These are phyloP conservation scores for Isabelozyma pseudorhagii DNA, from an alignment of 805 yeast genomes.

Conservation along the genomic window DNA sequence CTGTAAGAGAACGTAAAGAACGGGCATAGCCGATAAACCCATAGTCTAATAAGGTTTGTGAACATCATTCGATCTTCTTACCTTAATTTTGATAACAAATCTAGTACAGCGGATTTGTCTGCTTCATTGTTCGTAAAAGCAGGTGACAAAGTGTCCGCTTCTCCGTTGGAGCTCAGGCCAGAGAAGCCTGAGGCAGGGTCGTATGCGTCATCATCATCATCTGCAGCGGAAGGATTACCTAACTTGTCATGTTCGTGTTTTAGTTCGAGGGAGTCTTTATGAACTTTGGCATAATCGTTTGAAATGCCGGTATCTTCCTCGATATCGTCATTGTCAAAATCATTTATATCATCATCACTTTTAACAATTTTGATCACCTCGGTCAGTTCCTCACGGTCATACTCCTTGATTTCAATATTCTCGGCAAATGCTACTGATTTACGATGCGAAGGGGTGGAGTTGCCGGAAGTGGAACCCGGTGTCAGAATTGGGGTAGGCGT, in stretches of 20 bases:
- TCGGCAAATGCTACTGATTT: constrained; percentile 40
- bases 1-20: no score
- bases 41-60: no score
- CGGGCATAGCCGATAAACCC: no score
- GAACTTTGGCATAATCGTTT: constrained; percentile 19
- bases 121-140: neutral
- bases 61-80: constrained; percentile 1
- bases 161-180: neutral
- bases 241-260: constrained; percentile 18
- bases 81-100: constrained; percentile 29
- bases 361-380: constrained; percentile 17
- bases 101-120: constrained; percentile 21
- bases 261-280: constrained; percentile 30
- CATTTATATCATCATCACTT: constrained; percentile 17
- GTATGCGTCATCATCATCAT: constrained; percentile 2
- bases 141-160: neutral
- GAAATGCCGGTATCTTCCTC: constrained; percentile 9
- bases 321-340: constrained; percentile 11
- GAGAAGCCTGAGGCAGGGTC: neutral
- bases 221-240: constrained; percentile 1
- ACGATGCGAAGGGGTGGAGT: constrained; percentile 24
- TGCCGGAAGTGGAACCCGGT: constrained; percentile 7
- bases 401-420: constrained; percentile 40
- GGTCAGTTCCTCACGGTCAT: constrained; percentile 33
- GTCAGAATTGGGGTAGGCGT: constrained; percentile 1